Evolutionary conservation across 768 basidiomycete species (phyloP).

Genomic region (Megacollybia marginata): DNA sequence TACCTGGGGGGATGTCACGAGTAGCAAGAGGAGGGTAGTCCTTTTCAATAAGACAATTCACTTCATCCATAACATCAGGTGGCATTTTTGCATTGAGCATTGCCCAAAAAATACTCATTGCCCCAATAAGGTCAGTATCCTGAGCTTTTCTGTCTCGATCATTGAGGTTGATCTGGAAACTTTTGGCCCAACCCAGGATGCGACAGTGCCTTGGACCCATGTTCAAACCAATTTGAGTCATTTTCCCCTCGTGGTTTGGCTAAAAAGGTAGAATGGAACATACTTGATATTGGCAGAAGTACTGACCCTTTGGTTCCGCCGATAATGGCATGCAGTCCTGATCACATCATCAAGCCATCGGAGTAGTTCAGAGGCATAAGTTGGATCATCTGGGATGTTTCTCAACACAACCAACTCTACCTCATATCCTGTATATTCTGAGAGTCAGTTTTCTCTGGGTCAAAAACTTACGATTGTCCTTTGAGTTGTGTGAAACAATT

Average conservation of each 20-base stretch:
- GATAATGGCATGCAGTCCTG: neutral
- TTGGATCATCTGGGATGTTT: neutral
- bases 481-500: neutral
- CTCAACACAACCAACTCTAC: neutral
- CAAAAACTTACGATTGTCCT: neutral
- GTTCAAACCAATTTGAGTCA: neutral
- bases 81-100: neutral
- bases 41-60: neutral
- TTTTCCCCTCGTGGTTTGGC: neutral
- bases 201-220: neutral
- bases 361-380: neutral
- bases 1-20: constrained; percentile 1
- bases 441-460: no score
- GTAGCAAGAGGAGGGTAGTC: constrained; percentile 1
- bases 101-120: constrained; percentile 2
- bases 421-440: neutral
- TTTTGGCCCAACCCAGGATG: constrained; percentile 2
- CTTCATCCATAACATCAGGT: neutral
- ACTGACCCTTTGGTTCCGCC: neutral
- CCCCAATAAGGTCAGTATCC: constrained; percentile 1
- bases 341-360: neutral
- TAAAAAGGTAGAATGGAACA: neutral
- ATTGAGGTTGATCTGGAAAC: neutral
- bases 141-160: neutral
- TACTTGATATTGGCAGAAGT: neutral